Evolutionary conservation across 2,329 filamentous ascomycete genomes (phyloP).

Genomic region (Arthrobotrys iridis): DNA sequence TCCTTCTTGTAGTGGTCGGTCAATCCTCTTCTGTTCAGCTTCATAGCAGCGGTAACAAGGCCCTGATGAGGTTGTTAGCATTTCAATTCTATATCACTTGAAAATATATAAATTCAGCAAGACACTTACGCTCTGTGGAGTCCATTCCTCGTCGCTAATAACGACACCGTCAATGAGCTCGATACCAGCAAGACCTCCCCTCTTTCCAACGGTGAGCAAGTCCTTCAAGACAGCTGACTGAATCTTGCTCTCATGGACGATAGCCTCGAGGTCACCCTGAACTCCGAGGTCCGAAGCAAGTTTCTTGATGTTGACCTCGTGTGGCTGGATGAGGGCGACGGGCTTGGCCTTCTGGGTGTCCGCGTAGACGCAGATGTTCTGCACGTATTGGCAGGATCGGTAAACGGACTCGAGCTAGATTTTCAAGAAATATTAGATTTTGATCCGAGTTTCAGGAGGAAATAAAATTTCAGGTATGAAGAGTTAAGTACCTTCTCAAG

Average conservation of each 20-base stretch:
- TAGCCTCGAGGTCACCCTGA: conserved; percentile 71
- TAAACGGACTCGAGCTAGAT: conserved; percentile 84
- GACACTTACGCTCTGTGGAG: conserved; percentile 80
- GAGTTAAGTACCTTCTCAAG: conserved; percentile 82
- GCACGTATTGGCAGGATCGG: conserved; percentile 78
- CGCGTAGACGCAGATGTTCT: conserved; percentile 88
- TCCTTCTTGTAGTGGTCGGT: conserved; percentile 71
- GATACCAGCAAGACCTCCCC: conserved; percentile 73
- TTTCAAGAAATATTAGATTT: conserved; percentile 1
- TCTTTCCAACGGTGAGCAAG: conserved; percentile 72
- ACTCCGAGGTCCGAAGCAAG: conserved; percentile 72
- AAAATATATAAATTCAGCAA: conserved; percentile 15
- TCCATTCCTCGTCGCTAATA: conserved; percentile 87
- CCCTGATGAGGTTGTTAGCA: conserved; percentile 63
- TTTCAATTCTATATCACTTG: background rate
- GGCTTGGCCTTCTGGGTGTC: conserved; percentile 78
- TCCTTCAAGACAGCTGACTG: conserved; percentile 74
- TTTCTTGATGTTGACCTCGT: conserved; percentile 71
- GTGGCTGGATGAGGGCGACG: conserved; percentile 79
- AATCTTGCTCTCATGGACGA: conserved; percentile 75
- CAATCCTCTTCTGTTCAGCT: conserved; percentile 76
- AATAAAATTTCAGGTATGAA: too few species aligned
- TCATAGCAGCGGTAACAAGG: conserved; percentile 75
- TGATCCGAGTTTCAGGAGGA: too few species aligned
- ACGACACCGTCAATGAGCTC: conserved; percentile 82